These are phyloP conservation scores for Cetradonia linearis DNA, from an alignment of 495 filamentous ascomycete genomes.

Conservation along the genomic window DNA sequence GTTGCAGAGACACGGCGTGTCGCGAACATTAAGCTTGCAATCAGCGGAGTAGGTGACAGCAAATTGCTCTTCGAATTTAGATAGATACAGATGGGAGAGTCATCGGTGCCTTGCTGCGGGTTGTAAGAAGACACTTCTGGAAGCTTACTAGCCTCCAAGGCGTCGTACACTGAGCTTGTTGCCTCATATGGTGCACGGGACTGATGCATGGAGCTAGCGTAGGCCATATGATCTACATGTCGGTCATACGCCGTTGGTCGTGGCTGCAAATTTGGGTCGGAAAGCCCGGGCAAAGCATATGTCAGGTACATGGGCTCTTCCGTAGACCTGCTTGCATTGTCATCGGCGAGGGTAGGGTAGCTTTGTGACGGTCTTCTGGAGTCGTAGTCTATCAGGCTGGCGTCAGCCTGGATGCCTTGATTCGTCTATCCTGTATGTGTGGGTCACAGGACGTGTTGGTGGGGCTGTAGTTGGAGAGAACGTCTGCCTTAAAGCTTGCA, in stretches of 20 bases:
- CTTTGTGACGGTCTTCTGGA: slow-evolving; percentile 2
- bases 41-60: slow-evolving; percentile 44
- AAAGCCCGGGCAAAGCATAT: slow-evolving; percentile 33
- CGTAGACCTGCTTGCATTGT: slow-evolving; percentile 36
- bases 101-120: slow-evolving; percentile 56
- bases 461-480: neutral
- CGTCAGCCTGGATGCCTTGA: slow-evolving; percentile 13
- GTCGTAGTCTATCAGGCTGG: slow-evolving; percentile 12
- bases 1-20: slow-evolving; percentile 54
- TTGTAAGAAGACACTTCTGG: slow-evolving; percentile 57
- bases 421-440: neutral
- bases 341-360: slow-evolving; percentile 27
- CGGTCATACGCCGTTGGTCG: slow-evolving; percentile 40
- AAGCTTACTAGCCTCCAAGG: slow-evolving; percentile 27
- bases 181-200: slow-evolving; percentile 36
- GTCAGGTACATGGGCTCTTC: slow-evolving; percentile 38
- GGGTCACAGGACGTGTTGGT: neutral
- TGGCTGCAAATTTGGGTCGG: slow-evolving; percentile 37
- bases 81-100: slow-evolving; percentile 60
- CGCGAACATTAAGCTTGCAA: slow-evolving; percentile 65
- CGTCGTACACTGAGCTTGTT: slow-evolving; percentile 31
- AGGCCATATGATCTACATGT: slow-evolving; percentile 38
- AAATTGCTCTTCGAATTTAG: slow-evolving; percentile 65
- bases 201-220: slow-evolving; percentile 35
- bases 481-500: neutral